A percentile compares a stretch with the other conserved stretches of the same genome.
phyloP scores from a whole-genome alignment of 306 rosid genomes.

The Sechiopsis laciniata region DNA sequence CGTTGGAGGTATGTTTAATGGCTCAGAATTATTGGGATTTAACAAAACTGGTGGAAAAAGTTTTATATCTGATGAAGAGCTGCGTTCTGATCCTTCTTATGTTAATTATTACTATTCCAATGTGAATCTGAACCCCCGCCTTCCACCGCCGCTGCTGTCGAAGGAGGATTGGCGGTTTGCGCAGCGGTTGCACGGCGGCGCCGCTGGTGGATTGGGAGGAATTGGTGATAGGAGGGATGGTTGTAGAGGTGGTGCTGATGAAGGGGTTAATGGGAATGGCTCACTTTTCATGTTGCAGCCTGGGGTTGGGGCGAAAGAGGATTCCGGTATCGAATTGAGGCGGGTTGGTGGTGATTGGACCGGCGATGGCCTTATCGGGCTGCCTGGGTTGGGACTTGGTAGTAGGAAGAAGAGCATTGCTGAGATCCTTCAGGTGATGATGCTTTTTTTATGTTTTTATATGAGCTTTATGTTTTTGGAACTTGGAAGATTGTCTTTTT shows the following conservation, averaged over 20 bases:
- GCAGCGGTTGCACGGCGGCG: conserved; percentile 41
- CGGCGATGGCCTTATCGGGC: conserved; percentile 45
- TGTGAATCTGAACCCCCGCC: conserved; percentile 48
- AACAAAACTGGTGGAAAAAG: conserved; percentile 29
- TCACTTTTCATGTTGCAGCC: conserved; percentile 43
- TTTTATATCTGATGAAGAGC: conserved; percentile 37
- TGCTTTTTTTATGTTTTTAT: neutral
- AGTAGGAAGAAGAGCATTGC: conserved; percentile 44
- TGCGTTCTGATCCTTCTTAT: conserved; percentile 42
- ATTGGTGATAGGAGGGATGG: conserved; percentile 39
- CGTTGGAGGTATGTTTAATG: conserved; percentile 50
- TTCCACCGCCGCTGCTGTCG: conserved; percentile 44
- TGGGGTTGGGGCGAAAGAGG: conserved; percentile 32
- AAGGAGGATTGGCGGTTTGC: conserved; percentile 54
- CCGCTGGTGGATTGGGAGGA: conserved; percentile 31
- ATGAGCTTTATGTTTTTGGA: neutral
- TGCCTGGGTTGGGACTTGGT: conserved; percentile 46
- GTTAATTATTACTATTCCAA: conserved; percentile 40
- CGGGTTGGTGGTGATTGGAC: conserved; percentile 35
- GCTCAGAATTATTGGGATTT: conserved; percentile 30
- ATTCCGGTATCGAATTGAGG: conserved; percentile 24
- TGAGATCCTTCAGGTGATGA: conserved; percentile 44
- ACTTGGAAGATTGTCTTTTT: neutral
- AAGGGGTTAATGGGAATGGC: conserved; percentile 20
- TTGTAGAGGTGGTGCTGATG: conserved; percentile 20